These are phyloP conservation scores for Pleoardoris graminearum DNA, from an alignment of 2,329 filamentous ascomycete genomes.

Conservation along the genomic window DNA sequence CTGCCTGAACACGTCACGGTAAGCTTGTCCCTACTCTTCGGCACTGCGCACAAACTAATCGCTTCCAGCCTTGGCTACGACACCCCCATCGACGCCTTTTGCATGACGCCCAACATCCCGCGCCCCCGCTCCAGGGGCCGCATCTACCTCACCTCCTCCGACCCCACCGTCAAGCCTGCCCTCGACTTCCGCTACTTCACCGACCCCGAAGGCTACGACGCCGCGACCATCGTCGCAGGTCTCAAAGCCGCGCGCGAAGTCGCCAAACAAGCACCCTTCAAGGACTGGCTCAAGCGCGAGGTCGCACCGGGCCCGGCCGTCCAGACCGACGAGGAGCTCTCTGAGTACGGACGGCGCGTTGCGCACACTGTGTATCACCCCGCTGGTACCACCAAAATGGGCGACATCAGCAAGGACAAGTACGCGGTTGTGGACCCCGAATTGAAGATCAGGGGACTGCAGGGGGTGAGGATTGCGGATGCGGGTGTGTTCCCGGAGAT, in stretches of 20 bases:
- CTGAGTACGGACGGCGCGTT: constrained; percentile 76
- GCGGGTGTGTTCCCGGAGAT: constrained; percentile 88
- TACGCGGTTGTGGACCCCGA: constrained; percentile 79
- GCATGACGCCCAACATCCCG: constrained; percentile 91
- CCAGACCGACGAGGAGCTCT: constrained; percentile 77
- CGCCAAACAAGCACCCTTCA: constrained; percentile 75
- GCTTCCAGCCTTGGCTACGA: constrained; percentile 67
- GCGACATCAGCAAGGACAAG: constrained; percentile 67
- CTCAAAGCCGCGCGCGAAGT: constrained; percentile 77
- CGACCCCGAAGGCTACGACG: constrained; percentile 82
- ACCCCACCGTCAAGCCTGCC: constrained; percentile 77
- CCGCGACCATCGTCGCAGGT: constrained; percentile 76
- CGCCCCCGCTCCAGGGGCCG: constrained; percentile 77
- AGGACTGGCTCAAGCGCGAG: constrained; percentile 80
- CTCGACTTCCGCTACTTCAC: constrained; percentile 91
- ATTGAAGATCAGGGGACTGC: constrained; percentile 72
- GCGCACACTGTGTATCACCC: constrained; percentile 93
- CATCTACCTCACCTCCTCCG: constrained; percentile 74
- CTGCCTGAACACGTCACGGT: constrained; percentile 77
- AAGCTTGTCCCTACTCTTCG: constrained; percentile 14
- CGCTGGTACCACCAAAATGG: constrained; percentile 89
- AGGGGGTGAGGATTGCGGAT: constrained; percentile 77
- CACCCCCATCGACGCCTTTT: constrained; percentile 75
- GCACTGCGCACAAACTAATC: not conserved
- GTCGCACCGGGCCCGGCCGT: constrained; percentile 75